These are phyloP conservation scores for Sequoia sempervirens DNA, from an alignment of 75 land plant species.

Conservation along the genomic window DNA sequence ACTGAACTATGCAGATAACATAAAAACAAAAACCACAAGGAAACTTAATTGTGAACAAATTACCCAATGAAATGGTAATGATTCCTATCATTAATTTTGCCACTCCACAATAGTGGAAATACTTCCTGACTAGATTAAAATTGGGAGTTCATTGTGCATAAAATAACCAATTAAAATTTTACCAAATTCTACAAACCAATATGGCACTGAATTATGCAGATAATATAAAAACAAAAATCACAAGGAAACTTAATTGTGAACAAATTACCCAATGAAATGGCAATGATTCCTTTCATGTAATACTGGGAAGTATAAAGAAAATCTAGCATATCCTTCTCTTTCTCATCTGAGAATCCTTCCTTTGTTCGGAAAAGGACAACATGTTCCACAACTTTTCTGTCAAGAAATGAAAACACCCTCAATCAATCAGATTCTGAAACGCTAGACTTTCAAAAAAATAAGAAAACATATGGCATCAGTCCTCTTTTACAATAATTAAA, in stretches of 20 bases:
- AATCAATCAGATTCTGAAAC: not conserved
- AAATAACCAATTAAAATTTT: not conserved
- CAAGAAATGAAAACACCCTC: not conserved
- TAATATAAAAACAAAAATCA: not conserved
- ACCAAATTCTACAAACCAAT: not conserved
- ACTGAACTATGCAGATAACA: too few species aligned
- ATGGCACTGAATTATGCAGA: not conserved
- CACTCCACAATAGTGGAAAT: not conserved
- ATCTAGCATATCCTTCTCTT: slow-evolving; percentile 94
- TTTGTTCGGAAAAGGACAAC: slow-evolving; percentile 66
- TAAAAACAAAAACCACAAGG: too few species aligned
- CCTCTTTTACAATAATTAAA: not conserved
- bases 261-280: slow-evolving; percentile 72
- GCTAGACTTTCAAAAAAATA: not conserved
- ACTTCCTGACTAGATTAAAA: not conserved
- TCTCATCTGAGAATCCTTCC: slow-evolving; percentile 57
- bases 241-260: not conserved
- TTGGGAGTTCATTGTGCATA: not conserved
- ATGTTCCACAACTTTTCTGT: slow-evolving; percentile 91
- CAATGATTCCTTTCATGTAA: slow-evolving; percentile 71
- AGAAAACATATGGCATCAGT: not conserved
- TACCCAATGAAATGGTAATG: too few species aligned
- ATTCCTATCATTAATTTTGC: not conserved
- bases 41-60: too few species aligned
- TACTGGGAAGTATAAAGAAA: slow-evolving; percentile 86